Evolutionary conservation across 2,329 filamentous ascomycete species (phyloP), one percentile per base, ranked within the genome.

Genomic region (Penicillium sp.): DNA sequence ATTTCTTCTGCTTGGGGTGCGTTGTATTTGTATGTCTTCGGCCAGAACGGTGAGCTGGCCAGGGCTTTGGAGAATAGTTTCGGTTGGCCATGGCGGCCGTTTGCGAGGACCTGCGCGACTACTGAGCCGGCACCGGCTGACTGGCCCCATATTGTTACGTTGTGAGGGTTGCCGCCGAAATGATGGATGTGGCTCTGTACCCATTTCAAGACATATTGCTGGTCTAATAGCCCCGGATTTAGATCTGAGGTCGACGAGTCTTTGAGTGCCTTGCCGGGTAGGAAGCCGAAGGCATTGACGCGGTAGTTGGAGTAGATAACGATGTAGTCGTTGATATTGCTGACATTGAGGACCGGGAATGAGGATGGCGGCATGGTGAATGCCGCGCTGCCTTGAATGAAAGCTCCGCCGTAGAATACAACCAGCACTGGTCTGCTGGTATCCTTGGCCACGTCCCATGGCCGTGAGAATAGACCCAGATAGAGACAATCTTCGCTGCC

Each of bases 401-500:
- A 87, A 2, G 78, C 85, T 13, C 85, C 85, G 51, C 85, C 85
- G 65, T 84, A 85, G 66, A 85, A 86, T 4, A 80, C 79, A 3
- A 87, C 79, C 0, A 87, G 77, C 0, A 87, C 84, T 0, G 85
- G 84, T 3, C 82, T 76, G 4, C 80, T 70, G n/a, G 76, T 38
- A 16, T 58, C 41, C 10, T 46, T 19, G 2, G 54, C n/a, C 1
- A 53, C 23, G 0, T 67, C 72, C 83, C 84, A 87, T 3, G 84
- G 84, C 0, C 84, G 78, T 5, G 82, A 79, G 70, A 84, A 87
- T 0, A 87, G 72, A 11, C 82, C 82, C 2, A 87, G 77, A 59
- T 85, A 86, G 15, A 87, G 74, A 61, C 84, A 87, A 64, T 87
- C 84, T 73, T 87, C 84, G 23, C 78, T 78, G 13, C 80, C 80